Conservation (phyloP, 495 filamentous ascomycete genomes). For the Gamarada debralockiae region DNA sequence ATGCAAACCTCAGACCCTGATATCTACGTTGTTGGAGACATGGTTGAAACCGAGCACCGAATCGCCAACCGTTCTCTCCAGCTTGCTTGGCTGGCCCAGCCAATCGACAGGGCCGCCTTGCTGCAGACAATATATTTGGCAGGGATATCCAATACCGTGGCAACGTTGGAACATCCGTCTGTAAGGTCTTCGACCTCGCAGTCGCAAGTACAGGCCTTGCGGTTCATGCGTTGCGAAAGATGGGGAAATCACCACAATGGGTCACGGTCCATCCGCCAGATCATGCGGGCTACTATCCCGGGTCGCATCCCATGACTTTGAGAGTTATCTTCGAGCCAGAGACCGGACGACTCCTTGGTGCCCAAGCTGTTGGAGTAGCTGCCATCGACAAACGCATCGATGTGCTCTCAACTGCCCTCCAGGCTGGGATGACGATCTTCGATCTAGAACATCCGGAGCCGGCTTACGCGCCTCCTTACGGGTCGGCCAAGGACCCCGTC, state of each 20-base stretch:
- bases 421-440: conserved; percentile 27
- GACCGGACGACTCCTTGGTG: conserved; percentile 26
- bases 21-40: conserved; percentile 34
- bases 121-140: conserved; percentile 29
- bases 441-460: conserved; percentile 32
- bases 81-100: conserved; percentile 31
- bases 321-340: conserved; percentile 23
- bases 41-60: conserved; percentile 28
- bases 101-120: conserved; percentile 30
- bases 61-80: conserved; percentile 9
- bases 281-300: conserved; percentile 33
- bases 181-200: no score
- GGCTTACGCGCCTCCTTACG: conserved; percentile 31
- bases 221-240: conserved; percentile 4
- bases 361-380: conserved; percentile 21
- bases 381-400: conserved; percentile 31
- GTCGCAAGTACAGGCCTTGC: conserved; percentile 23
- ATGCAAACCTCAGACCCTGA: conserved; percentile 32
- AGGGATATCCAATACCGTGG: no score
- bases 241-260: conserved; percentile 14
- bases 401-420: conserved; percentile 28
- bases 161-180: no score
- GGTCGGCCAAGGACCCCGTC: conserved; percentile 30
- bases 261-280: conserved; percentile 32
- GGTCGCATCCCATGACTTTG: conserved; percentile 23